Evolutionary conservation across 345 rosid genomes (phyloP), one percentile per base, ranked within the genome.

Genomic region (Raphanus raphanistrum): DNA sequence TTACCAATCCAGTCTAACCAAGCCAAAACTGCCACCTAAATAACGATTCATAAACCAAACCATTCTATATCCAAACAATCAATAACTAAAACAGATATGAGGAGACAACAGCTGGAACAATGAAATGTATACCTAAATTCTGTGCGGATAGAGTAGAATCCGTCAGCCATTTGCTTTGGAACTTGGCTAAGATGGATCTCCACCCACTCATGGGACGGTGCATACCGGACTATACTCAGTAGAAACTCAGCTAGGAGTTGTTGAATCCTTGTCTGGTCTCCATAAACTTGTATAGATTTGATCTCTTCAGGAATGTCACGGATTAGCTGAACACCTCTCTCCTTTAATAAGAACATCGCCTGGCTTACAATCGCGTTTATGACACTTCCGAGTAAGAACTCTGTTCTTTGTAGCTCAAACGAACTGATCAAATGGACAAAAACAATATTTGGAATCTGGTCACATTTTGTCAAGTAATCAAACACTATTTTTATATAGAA

Each of bases 341-440:
- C 97, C 76, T 88, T 87, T 74, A 92, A 79, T 78, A 88, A 75
- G 64, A 86, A 66, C 97, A 91, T 90, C 17, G 88, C 96, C 87
- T 95, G 99, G 87, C 99, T 95, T 77, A 92, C 97, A 31, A 95
- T 97, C 15, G 96, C 98, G 82, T 92, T 88, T 73, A 92, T 90
- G 70, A 92, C 92, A 79, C 89, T 85, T 71, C 96, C 99, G 6
- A 95, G 86, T 28, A 83, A 85, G 82, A 95, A 95, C 70, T 92
- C 94, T 8, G 84, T 83, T 84, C 81, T 87, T 81, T 87, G 89
- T 77, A 95, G 87, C 90, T 87, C 92, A 88, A 92, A 71, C 43
- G 91, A 87, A 73, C 99, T 95, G 69, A 58, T 72, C 8, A 78
- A 17, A 66, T 45, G 48, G 9, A 17, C 66, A 25, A 43, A 45